Percentiles rank a stretch among this genome's conserved stretches.
Evolutionary conservation across 192 early-diverging fungal species (phyloP).

Genomic region (Lunasporangiospora selenospora): DNA sequence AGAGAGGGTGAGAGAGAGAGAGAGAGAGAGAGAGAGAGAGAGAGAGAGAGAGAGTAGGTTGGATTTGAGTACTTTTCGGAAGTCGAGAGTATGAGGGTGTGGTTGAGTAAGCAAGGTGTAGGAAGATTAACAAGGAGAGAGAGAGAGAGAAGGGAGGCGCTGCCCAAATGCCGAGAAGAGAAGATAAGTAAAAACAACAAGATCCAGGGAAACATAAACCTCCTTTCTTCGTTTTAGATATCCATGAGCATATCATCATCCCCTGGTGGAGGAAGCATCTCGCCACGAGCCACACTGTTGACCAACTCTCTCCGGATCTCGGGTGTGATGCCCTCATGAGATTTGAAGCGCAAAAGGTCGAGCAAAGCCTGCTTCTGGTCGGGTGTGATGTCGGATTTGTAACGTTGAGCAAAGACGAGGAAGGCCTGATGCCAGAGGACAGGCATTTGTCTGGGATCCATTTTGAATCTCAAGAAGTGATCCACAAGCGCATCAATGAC

Average conservation of each 20-base stretch:
- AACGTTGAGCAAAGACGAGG: conserved; percentile 95
- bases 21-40: not conserved
- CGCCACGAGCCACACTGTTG: conserved; percentile 73
- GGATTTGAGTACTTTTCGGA: too few relatives aligned
- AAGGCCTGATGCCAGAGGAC: conserved; percentile 98
- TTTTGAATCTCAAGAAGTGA: conserved; percentile 93
- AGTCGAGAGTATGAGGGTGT: too few relatives aligned
- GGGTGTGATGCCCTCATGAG: conserved; percentile 84
- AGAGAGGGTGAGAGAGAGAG: not conserved
- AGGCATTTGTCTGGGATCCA: conserved; percentile 83
- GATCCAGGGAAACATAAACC: too few relatives aligned
- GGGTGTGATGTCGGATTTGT: conserved; percentile 93
- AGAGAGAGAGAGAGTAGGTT: not conserved
- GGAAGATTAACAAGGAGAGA: too few relatives aligned
- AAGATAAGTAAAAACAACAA: not conserved
- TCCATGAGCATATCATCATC: conserved; percentile 60
- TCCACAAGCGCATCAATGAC: conserved; percentile 96
- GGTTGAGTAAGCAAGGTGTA: too few relatives aligned
- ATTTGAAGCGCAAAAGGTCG: conserved; percentile 79
- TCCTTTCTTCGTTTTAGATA: too few relatives aligned
- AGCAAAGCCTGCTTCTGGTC: conserved; percentile 95
- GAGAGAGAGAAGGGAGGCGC: not conserved
- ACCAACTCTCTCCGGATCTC: conserved; percentile 94
- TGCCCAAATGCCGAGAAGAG: not conserved
- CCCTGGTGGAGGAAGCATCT: conserved; percentile 63